phyloP scores from a whole-genome alignment of 2,329 filamentous ascomycete genomes.

The Bipolaris oryzae region DNA sequence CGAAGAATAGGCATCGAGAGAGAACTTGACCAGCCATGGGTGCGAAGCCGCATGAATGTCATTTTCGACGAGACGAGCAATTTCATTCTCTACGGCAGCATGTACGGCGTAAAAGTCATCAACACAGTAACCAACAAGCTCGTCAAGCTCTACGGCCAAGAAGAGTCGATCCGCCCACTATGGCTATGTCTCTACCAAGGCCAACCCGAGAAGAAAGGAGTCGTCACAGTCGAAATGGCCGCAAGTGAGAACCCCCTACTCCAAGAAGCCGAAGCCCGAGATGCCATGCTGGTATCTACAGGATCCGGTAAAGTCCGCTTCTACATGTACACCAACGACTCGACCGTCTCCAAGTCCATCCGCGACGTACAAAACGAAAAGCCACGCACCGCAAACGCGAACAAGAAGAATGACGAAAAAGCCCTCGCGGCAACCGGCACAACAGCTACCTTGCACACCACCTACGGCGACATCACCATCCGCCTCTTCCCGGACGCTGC shows the following conservation, averaged over 20 bases:
- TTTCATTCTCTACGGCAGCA: conserved; percentile 92
- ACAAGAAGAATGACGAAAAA: conserved; percentile 54
- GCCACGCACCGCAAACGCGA: conserved; percentile 66
- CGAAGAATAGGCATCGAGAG: conserved; percentile 83
- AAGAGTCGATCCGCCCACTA: conserved; percentile 84
- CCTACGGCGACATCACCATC: conserved; percentile 89
- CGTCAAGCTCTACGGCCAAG: conserved; percentile 86
- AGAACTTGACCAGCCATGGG: conserved; percentile 74
- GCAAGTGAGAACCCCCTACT: conserved; percentile 91
- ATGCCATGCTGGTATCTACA: conserved; percentile 86
- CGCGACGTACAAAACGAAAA: conserved; percentile 96
- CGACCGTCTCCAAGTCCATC: conserved; percentile 60
- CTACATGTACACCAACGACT: conserved; percentile 97
- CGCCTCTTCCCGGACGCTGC: conserved; percentile 91
- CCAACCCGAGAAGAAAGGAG: conserved; percentile 88
- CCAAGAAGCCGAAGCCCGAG: conserved; percentile 86
- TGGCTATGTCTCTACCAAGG: conserved; percentile 91
- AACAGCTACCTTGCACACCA: conserved; percentile 87
- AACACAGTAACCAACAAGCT: conserved; percentile 95
- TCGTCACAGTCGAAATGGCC: conserved; percentile 96
- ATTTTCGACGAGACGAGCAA: conserved; percentile 96
- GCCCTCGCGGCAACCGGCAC: conserved; percentile 76
- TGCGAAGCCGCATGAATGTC: conserved; percentile 78
- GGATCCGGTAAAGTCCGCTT: conserved; percentile 88
- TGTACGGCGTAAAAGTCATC: conserved; percentile 90